Conservation (phyloP, 2,329 filamentous ascomycete genomes). For the Trichoderma brevicompactum region DNA sequence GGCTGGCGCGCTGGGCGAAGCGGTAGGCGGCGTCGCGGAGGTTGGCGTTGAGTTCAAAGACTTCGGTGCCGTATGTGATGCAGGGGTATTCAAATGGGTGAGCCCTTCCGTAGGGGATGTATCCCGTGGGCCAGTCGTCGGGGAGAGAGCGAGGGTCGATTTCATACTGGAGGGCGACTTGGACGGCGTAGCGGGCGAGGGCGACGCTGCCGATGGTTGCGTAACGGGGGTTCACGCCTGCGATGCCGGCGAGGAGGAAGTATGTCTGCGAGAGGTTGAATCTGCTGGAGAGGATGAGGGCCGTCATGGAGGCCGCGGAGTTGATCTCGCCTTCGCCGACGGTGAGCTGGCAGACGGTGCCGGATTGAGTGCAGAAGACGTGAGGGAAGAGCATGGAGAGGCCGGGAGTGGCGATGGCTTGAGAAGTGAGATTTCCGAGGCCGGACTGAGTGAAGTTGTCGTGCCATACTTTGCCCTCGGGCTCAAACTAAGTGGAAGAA, state of each 20-base stretch:
- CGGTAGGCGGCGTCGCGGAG: slow-evolving; percentile 58
- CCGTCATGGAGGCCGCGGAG: slow-evolving; percentile 67
- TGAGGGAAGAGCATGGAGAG: slow-evolving; percentile 68
- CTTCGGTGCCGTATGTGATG: slow-evolving; percentile 69
- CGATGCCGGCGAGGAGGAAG: slow-evolving; percentile 73
- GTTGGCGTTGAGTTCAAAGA: slow-evolving; percentile 66
- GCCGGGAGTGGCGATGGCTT: slow-evolving; percentile 63
- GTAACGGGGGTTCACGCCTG: slow-evolving; percentile 71
- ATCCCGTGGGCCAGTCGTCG: slow-evolving; percentile 66
- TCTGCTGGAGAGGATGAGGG: slow-evolving; percentile 62
- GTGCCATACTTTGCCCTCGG: slow-evolving; percentile 67
- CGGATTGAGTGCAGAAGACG: slow-evolving; percentile 65
- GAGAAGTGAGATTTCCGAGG: slow-evolving; percentile 59
- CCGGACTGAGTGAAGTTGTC: slow-evolving; percentile 50
- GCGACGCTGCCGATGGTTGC: slow-evolving; percentile 69
- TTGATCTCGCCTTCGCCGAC: slow-evolving; percentile 76
- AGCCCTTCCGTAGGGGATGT: slow-evolving; percentile 66
- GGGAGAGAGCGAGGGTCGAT: slow-evolving; percentile 73
- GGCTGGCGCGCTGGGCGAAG: slow-evolving; percentile 55
- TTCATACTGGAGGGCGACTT: slow-evolving; percentile 77
- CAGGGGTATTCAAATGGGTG: slow-evolving; percentile 61
- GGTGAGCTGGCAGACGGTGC: slow-evolving; percentile 69
- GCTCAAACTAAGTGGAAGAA: slow-evolving; percentile 55
- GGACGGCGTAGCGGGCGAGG: slow-evolving; percentile 70
- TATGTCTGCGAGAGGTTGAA: slow-evolving; percentile 72